Evolutionary conservation across 441 rosid genomes (phyloP).

Genomic region (Populus hybrid): DNA sequence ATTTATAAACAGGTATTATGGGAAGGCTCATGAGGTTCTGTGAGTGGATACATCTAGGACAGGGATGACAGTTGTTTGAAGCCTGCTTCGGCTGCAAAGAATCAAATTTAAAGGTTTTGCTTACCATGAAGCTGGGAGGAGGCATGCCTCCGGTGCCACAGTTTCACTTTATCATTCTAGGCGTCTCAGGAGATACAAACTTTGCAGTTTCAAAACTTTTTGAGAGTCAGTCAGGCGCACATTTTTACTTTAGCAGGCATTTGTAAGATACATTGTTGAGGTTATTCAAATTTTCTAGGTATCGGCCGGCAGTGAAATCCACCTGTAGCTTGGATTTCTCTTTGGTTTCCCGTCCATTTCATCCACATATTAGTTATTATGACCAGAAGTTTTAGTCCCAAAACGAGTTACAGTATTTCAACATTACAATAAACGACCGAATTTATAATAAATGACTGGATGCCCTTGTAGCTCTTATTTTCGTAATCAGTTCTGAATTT

Average conservation of each 20-base stretch:
- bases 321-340: not conserved
- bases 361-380: not conserved
- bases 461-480: not conserved
- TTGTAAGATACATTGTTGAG: slow-evolving; percentile 30
- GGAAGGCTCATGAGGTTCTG: slow-evolving; percentile 67
- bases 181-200: slow-evolving; percentile 13
- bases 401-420: not conserved
- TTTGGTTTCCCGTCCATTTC: not conserved
- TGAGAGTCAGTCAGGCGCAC: slow-evolving; percentile 12
- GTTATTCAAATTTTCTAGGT: slow-evolving; percentile 14
- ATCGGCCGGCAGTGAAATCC: slow-evolving; percentile 13
- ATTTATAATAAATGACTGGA: not conserved
- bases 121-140: slow-evolving; percentile 15
- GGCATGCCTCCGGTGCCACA: slow-evolving; percentile 19
- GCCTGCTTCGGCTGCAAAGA: slow-evolving; percentile 14
- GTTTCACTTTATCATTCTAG: not conserved
- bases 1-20: slow-evolving; percentile 71
- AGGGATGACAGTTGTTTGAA: not conserved
- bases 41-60: slow-evolving; percentile 20
- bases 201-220: slow-evolving; percentile 16
- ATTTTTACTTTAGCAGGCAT: slow-evolving; percentile 14
- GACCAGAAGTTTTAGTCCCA: not conserved
- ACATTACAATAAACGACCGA: not conserved
- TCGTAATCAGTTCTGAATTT: not conserved
- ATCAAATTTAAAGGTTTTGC: slow-evolving; percentile 16